Evolutionary conservation across 2,329 filamentous ascomycete genomes (phyloP), one percentile per base, ranked within the genome.

Genomic region (Fonsecaea erecta): DNA sequence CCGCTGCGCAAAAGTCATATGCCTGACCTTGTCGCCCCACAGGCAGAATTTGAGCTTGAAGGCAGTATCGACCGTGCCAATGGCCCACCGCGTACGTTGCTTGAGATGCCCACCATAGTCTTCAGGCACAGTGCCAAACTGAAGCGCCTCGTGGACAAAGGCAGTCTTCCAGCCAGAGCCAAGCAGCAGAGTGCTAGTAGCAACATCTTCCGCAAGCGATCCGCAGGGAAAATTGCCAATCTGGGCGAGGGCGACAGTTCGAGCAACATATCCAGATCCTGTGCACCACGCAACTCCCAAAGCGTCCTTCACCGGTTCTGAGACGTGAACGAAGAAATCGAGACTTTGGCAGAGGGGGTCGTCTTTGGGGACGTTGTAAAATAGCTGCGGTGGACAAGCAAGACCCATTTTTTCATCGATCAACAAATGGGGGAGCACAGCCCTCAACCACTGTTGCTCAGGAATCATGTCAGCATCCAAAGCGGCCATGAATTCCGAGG

Each of bases 31-130:
- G 9, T 83, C 79, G 34, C 86, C 84, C 75, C 77, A 87, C 3
- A 87, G 76, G 70, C 84, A 87, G 68, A 87, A 88, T 69, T 83
- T 85, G 56, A 87, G 81, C 77, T 86, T 86, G 71, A 86, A 79
- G 0, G 85, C 83, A 0, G 84, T 86, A 71, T 88, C 84, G 14
- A 88, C 80, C 0, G 85, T 86, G 62, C 76, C 76, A 28, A 77
- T 77, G 40, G 75, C 73, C 77, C 77, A 79, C 65, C 78, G 70
- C 37, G 74, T 76, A 9, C 75, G 71, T 68, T 79, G 78, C 21
- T 77, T 76, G 24, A 78, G 70, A 66, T 80, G 77, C 1, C 76
- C 75, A 21, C 73, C 72, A 32, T 76, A 72, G 7, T 77, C 75
- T 2, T 75, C 73, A 1, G 78, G 78, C 12, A 78, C 75, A 14